Base-by-base conservation (phyloP, 768 basidiomycete genomes). In the Boletus fagicola region DNA sequence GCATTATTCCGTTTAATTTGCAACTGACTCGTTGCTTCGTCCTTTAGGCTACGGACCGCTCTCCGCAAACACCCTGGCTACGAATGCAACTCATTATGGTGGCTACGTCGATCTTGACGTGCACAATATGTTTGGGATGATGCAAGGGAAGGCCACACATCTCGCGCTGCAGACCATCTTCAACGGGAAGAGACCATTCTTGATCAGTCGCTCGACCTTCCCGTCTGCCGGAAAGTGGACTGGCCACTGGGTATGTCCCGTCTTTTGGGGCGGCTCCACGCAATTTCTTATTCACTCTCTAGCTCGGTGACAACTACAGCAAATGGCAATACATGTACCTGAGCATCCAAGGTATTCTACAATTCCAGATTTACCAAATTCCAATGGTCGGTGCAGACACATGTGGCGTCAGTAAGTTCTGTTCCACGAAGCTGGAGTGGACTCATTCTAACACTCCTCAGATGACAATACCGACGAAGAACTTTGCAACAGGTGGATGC, bases 401-500 rank as follows among this genome's bases (percentile, higher is more conserved):
- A 8, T 73, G 71, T 54, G 72, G 72, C 3, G 68, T 72, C 59
- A 62, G 71, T 72, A 31, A 40, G 68, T 62, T n/a, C 15, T 31
- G 3, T 38, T 55, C 22, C 1, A 7, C 3, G 2, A 22, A 2
- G 18, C 15, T 4, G 11, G 15, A 33, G 20, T 2, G 3, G 40
- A 36, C 56, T 35, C 50, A 54, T 56, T 44, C 7, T 11, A 52
- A 59, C 20, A 16, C n/a, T n/a, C 36, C 7, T 36, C 48, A 68
- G 66, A 56, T 59, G 82, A 76, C 3, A 90, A 92, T 68, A 85
- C 86, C 9, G 82, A 90, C 62, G 90, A 92, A 69, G 89, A 92
- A 68, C 78, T 93, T 11, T 89, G 88, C 72, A 86, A 85, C 59
- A 81, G 91, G 18, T 93, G 91, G 91, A 91, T 90, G 89, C 85